Percentiles rank a stretch among this genome's conserved stretches.
These are phyloP conservation scores for Tephrocybe sp. DNA, from an alignment of 768 basidiomycete species.

Conservation along the genomic window DNA sequence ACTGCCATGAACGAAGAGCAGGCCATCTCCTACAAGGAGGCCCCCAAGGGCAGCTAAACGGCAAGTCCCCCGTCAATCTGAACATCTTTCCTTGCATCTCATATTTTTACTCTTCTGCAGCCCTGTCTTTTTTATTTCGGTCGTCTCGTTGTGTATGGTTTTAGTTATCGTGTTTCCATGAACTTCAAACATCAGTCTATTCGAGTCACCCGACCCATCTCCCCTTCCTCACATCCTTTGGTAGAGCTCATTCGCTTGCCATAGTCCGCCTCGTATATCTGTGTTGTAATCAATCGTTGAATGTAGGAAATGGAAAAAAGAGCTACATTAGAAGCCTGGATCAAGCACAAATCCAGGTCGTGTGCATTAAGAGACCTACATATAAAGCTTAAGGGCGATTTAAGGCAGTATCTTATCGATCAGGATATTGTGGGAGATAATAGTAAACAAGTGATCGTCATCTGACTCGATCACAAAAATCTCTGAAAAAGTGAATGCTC, in stretches of 20 bases:
- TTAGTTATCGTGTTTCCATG: constrained; percentile 18
- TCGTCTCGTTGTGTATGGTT: constrained; percentile 17
- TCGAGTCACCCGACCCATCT: constrained; percentile 15
- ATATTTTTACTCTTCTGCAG: background rate
- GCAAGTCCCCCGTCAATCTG: background rate
- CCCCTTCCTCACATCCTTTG: constrained; percentile 12
- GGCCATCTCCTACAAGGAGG: constrained; percentile 89
- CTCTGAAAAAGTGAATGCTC: constrained; percentile 28
- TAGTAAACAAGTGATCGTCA: constrained; percentile 8
- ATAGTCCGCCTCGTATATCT: constrained; percentile 16
- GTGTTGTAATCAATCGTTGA: constrained; percentile 22
- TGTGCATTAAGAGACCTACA: background rate
- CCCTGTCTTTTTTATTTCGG: constrained; percentile 6
- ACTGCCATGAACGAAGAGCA: constrained; percentile 90
- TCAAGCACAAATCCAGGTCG: background rate
- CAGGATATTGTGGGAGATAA: background rate
- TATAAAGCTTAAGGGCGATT: background rate
- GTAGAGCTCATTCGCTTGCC: constrained; percentile 13
- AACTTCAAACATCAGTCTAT: constrained; percentile 21
- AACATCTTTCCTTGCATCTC: background rate
- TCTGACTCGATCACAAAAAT: constrained; percentile 17
- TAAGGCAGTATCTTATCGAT: background rate
- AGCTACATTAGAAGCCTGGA: constrained; percentile 7
- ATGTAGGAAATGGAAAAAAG: constrained; percentile 23
- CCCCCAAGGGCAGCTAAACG: constrained; percentile 57